A percentile compares a stretch with the other conserved stretches of the same genome.
Conservation (phyloP, 2,329 filamentous ascomycete genomes). For the Verticillium zaregamsianum region DNA sequence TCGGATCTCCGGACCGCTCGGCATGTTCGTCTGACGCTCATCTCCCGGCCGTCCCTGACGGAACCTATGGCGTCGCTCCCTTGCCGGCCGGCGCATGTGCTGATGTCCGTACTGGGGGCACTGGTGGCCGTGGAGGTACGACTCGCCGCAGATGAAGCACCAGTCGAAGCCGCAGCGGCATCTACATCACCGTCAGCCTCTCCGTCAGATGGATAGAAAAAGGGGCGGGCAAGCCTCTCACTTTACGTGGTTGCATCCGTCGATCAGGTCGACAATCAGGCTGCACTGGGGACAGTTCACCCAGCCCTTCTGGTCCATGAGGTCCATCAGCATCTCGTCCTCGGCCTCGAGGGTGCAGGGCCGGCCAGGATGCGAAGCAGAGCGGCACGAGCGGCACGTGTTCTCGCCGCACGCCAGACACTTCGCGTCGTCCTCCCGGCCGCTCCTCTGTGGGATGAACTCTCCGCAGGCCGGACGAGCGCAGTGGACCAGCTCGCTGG, state of each 20-base stretch:
- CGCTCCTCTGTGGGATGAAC: slow-evolving; percentile 8
- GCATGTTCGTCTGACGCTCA: too few species aligned
- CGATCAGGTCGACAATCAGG: slow-evolving; percentile 55
- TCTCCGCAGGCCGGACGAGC: slow-evolving; percentile 8
- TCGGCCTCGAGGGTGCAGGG: slow-evolving; percentile 11
- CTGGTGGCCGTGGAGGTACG: neutral
- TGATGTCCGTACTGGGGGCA: neutral
- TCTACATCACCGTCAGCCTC: neutral
- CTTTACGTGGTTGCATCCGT: slow-evolving; percentile 64
- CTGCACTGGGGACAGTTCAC: slow-evolving; percentile 52
- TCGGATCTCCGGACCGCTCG: too few species aligned
- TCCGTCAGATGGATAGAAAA: neutral
- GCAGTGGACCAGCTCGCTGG: slow-evolving; percentile 8
- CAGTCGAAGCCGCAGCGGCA: slow-evolving; percentile 10
- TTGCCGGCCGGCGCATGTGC: neutral
- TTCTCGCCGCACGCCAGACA: slow-evolving; percentile 9
- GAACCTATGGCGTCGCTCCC: neutral
- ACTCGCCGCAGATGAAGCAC: slow-evolving; percentile 11
- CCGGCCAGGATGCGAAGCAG: slow-evolving; percentile 8
- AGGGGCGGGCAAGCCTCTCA: slow-evolving; percentile 25
- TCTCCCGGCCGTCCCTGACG: neutral
- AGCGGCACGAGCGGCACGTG: slow-evolving; percentile 9
- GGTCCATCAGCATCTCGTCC: slow-evolving; percentile 26
- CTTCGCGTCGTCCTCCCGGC: neutral
- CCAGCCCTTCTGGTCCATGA: slow-evolving; percentile 50